These are phyloP conservation scores for Quercus rubra DNA, from an alignment of 306 rosid genomes.

Conservation along the genomic window DNA sequence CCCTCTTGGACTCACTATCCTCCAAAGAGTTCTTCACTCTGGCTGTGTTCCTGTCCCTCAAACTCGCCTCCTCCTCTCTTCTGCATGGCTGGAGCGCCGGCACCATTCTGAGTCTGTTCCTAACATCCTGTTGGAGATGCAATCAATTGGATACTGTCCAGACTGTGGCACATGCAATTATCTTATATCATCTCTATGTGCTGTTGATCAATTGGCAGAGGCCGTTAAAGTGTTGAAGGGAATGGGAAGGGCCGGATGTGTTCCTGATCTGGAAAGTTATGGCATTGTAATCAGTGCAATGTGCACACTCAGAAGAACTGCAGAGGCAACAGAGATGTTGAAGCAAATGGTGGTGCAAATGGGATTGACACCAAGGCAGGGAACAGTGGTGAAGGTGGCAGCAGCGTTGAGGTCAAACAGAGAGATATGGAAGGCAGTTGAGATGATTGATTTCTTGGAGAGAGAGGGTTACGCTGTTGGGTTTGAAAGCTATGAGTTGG, in stretches of 20 bases:
- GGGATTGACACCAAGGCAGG: constrained; percentile 45
- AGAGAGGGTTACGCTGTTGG: constrained; percentile 46
- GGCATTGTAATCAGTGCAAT: constrained; percentile 51
- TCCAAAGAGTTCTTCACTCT: constrained; percentile 54
- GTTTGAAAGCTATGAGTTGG: constrained; percentile 75
- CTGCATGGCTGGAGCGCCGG: constrained; percentile 54
- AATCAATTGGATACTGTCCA: constrained; percentile 59
- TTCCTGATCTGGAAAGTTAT: constrained; percentile 68
- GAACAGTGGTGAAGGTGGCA: constrained; percentile 40
- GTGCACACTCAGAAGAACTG: constrained; percentile 53
- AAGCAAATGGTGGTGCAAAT: constrained; percentile 49
- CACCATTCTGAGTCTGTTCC: constrained; percentile 37
- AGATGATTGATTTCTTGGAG: constrained; percentile 60
- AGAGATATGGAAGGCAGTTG: constrained; percentile 65
- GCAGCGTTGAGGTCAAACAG: constrained; percentile 54
- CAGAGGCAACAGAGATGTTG: constrained; percentile 43
- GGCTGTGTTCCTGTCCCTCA: constrained; percentile 69
- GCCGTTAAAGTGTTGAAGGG: constrained; percentile 53
- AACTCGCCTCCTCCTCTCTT: constrained; percentile 60
- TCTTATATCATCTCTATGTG: constrained; percentile 56
- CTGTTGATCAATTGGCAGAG: constrained; percentile 43
- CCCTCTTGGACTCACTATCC: constrained; percentile 60
- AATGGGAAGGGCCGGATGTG: constrained; percentile 69
- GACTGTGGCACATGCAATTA: constrained; percentile 63
- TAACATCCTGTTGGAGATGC: constrained; percentile 56